Percentiles rank a stretch among this genome's conserved stretches.
phyloP scores from a whole-genome alignment of 208 protist genomes.

The Crithidia acanthocephali region DNA sequence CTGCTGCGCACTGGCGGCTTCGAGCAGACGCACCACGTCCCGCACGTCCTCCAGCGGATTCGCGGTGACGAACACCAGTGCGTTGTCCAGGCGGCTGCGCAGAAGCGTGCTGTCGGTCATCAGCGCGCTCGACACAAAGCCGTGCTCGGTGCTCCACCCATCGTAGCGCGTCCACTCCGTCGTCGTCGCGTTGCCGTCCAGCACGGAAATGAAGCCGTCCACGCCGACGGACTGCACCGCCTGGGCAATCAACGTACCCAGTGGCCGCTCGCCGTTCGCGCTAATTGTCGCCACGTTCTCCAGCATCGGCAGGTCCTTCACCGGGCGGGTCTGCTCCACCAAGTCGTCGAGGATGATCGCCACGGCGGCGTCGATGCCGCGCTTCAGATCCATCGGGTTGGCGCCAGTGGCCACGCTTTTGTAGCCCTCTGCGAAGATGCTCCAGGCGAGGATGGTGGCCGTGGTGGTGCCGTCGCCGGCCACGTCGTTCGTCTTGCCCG shows the following conservation, averaged over 20 bases:
- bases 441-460: slow-evolving; percentile 98
- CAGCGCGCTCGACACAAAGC: slow-evolving; percentile 98
- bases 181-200: slow-evolving; percentile 97
- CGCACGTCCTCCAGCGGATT: slow-evolving; percentile 59
- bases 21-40: slow-evolving; percentile 78
- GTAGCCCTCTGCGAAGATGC: slow-evolving; percentile 98
- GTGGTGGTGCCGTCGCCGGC: slow-evolving; percentile 99
- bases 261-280: slow-evolving; percentile 98
- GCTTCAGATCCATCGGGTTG: slow-evolving; percentile 99
- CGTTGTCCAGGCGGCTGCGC: slow-evolving; percentile 94
- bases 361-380: slow-evolving; percentile 98
- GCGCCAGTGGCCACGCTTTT: slow-evolving; percentile 99
- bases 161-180: slow-evolving; percentile 98
- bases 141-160: slow-evolving; percentile 98
- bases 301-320: slow-evolving; percentile 94
- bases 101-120: slow-evolving; percentile 95
- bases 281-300: slow-evolving; percentile 99
- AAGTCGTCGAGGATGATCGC: slow-evolving; percentile 90
- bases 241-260: slow-evolving; percentile 97
- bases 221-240: slow-evolving; percentile 99
- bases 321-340: slow-evolving; percentile 91
- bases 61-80: slow-evolving; percentile 92
- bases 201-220: slow-evolving; percentile 99
- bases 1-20: slow-evolving; percentile 48
- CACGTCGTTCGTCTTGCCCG: slow-evolving; percentile 98